Conservation (phyloP, 2,329 filamentous ascomycete genomes). For the Ophiostoma angusticollis region DNA sequence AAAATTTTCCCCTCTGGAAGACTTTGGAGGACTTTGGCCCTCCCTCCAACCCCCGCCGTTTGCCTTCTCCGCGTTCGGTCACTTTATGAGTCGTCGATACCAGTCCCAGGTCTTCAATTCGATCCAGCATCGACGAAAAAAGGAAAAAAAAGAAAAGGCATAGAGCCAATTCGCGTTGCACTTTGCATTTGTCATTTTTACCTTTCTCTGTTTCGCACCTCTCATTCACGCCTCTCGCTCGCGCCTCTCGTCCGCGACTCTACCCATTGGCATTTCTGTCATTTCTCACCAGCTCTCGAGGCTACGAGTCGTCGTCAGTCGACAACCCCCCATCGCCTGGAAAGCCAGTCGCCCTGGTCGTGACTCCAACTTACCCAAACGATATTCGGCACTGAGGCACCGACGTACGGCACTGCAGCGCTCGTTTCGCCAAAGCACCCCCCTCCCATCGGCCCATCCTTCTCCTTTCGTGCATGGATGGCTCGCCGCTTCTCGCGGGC, state of each 20-base stretch:
- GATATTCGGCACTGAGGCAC: no score
- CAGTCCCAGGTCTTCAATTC: no score
- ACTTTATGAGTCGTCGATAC: no score
- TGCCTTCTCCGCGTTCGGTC: slow-evolving; percentile 15
- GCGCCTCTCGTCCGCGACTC: not conserved
- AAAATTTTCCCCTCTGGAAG: not conserved
- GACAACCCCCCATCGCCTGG: no score
- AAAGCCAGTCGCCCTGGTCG: no score
- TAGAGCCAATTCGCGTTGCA: slow-evolving; percentile 5
- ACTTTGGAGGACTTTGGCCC: slow-evolving; percentile 5
- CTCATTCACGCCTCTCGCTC: not conserved
- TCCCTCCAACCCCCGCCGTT: no score
- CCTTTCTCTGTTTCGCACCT: not conserved
- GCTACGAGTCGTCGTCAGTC: no score
- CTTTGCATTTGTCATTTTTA: not conserved
- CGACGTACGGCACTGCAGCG: no score
- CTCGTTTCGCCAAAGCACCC: not conserved
- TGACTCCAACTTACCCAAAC: no score
- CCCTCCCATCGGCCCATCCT: not conserved
- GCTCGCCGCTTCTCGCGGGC: slow-evolving; percentile 22
- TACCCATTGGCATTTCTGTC: not conserved
- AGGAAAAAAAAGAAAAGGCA: slow-evolving; percentile 10
- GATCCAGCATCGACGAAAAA: slow-evolving; percentile 9
- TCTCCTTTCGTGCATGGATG: slow-evolving; percentile 21
- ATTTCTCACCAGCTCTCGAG: not conserved